Conservation (phyloP, 2,329 filamentous ascomycete genomes). For the Colletotrichum eleusines region DNA sequence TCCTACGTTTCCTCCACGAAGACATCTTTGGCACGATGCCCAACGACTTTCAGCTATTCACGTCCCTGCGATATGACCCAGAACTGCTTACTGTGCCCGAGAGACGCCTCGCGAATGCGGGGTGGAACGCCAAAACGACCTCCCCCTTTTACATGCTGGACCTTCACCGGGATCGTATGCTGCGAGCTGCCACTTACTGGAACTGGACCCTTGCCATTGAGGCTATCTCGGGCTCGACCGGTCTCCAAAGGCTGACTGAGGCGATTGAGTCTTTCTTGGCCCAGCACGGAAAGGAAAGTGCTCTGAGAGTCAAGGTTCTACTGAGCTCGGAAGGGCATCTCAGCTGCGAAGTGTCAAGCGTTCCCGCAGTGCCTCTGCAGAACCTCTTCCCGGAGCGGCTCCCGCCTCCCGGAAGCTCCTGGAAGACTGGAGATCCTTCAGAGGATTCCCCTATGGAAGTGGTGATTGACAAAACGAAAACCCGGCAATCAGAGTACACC, state of each 20-base stretch:
- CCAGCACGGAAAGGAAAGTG: conserved; percentile 44
- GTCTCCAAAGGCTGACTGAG: conserved; percentile 56
- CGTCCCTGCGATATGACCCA: conserved; percentile 79
- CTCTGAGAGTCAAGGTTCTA: conserved; percentile 67
- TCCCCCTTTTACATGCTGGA: conserved; percentile 84
- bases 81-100: conserved; percentile 60
- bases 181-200: conserved; percentile 71
- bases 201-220: conserved; percentile 62
- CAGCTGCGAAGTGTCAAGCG: conserved; percentile 46
- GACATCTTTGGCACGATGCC: conserved; percentile 48
- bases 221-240: conserved; percentile 58
- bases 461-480: conserved; percentile 57
- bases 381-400: conserved; percentile 71
- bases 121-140: conserved; percentile 64
- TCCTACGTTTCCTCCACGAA: neutral
- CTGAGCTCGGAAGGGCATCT: conserved; percentile 64
- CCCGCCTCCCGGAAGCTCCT: conserved; percentile 56
- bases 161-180: conserved; percentile 82
- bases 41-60: conserved; percentile 72
- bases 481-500: conserved; percentile 72
- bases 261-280: conserved; percentile 53
- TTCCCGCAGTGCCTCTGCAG: conserved; percentile 55
- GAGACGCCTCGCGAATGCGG: conserved; percentile 54
- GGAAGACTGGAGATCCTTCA: conserved; percentile 45
- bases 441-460: conserved; percentile 56